phyloP scores from a whole-genome alignment of 768 basidiomycete genomes.

The Pisolithus albus region DNA sequence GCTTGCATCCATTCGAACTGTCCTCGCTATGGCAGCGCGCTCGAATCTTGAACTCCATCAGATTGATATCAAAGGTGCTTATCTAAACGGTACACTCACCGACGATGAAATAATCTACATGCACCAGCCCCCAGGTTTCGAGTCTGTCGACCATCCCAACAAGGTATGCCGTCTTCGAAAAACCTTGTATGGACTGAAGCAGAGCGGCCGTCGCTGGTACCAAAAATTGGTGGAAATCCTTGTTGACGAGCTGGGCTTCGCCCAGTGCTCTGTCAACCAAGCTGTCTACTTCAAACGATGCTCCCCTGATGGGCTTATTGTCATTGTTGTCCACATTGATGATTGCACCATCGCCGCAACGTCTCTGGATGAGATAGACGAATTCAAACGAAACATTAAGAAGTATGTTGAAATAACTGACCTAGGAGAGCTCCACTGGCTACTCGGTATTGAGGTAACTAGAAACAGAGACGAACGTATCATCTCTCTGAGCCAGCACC shows the following conservation, averaged over 20 bases:
- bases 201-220: slow-evolving; percentile 18
- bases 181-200: slow-evolving; percentile 19
- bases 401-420: neutral
- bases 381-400: neutral
- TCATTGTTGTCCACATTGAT: slow-evolving; percentile 8
- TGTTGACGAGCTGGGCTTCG: slow-evolving; percentile 4
- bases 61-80: no score
- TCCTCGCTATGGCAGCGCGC: slow-evolving; percentile 19
- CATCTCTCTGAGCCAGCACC: neutral
- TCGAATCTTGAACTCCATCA: no score
- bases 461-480: neutral
- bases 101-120: slow-evolving; percentile 36
- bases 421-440: slow-evolving; percentile 4
- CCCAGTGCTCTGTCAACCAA: slow-evolving; percentile 10
- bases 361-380: neutral
- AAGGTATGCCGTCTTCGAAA: slow-evolving; percentile 16
- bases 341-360: slow-evolving; percentile 12
- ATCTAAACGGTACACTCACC: slow-evolving; percentile 23
- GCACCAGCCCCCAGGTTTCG: slow-evolving; percentile 26
- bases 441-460: slow-evolving; percentile 5
- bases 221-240: slow-evolving; percentile 2
- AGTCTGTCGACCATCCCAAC: neutral
- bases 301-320: neutral
- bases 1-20: neutral
- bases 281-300: slow-evolving; percentile 17